Conservation (phyloP, 441 rosid species). For the Melastoma candidum region DNA sequence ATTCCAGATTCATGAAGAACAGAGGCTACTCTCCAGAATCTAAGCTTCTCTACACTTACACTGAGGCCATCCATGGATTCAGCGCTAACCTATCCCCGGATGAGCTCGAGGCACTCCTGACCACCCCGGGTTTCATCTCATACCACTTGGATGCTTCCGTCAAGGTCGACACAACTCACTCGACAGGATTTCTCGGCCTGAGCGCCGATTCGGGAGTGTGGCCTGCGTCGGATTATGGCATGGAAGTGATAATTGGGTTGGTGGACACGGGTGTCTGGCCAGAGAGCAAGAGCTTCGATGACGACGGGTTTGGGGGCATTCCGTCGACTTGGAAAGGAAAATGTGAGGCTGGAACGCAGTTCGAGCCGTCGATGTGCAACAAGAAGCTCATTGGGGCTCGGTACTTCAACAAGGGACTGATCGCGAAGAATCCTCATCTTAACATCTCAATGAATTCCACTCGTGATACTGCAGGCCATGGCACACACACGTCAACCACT, state of each 20-base stretch:
- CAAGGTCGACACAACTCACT: neutral
- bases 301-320: neutral
- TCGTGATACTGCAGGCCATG: no score
- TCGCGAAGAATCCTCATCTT: no score
- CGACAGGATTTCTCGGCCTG: neutral
- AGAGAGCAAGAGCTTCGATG: neutral
- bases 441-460: no score
- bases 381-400: slow-evolving; percentile 3
- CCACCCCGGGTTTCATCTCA: slow-evolving; percentile 37
- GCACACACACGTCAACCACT: no score
- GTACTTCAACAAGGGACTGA: slow-evolving; percentile 1
- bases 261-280: slow-evolving; percentile 2
- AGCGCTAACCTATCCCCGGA: slow-evolving; percentile 39
- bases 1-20: no score
- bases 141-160: neutral
- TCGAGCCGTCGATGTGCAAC: neutral
- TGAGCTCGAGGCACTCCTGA: slow-evolving; percentile 34
- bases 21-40: slow-evolving; percentile 4
- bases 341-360: slow-evolving; percentile 1
- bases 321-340: neutral
- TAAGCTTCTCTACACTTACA: slow-evolving; percentile 34
- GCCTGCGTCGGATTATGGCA: slow-evolving; percentile 5
- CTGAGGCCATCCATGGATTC: slow-evolving; percentile 42
- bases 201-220: neutral
- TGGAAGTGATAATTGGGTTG: neutral